Evolutionary conservation across 768 basidiomycete species (phyloP), one percentile per base, ranked within the genome.

Genomic region (Nidularia pulvinata): DNA sequence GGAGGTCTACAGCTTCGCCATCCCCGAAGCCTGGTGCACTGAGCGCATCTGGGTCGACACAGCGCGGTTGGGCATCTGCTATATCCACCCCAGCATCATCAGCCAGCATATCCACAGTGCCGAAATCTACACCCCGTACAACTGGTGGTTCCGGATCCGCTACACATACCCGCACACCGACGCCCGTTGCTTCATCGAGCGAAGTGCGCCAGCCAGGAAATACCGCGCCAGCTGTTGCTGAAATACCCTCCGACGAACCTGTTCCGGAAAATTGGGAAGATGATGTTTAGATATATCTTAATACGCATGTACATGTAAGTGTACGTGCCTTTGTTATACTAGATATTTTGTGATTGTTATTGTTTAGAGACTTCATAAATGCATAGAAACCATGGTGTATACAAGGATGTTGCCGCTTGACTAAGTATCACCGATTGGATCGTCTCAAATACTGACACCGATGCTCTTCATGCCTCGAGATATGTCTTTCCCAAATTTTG

Each of bases 191-290:
- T 25, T 4, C 25, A 25, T 25, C 25, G 25, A 25, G 42, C 13
- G 46, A 3, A 34, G 55, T 35, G 32, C 22, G 37, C 53, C 45
- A 50, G 16, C 9, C 36, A 16, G 16, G 53, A 33, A 45, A 48
- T 51, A 48, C 50, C 42, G 32, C 32, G 33, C 46, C 19, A 6
- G 39, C 33, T 25, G 25, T 25, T 25, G 30, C 19, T 42, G 48
- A 16, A n/a, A 53, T 48, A 10, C 55, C 58, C n/a, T 55, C 62
- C 48, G 56, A 55, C 13, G 61, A 57, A 16, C 57, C 42, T 33
- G 67, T 74, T 3, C 62, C 66, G 9, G 70, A 73, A 53, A 66
- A 60, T 55, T 73, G 71, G 71, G 71, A 73, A 46, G 71, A 73
- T 57, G 71, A 73, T 61, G 52, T 62, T 51, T 62, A 57, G 52